Evolutionary conservation across 345 rosid genomes (phyloP).

Genomic region (Salix koriyanagi): DNA sequence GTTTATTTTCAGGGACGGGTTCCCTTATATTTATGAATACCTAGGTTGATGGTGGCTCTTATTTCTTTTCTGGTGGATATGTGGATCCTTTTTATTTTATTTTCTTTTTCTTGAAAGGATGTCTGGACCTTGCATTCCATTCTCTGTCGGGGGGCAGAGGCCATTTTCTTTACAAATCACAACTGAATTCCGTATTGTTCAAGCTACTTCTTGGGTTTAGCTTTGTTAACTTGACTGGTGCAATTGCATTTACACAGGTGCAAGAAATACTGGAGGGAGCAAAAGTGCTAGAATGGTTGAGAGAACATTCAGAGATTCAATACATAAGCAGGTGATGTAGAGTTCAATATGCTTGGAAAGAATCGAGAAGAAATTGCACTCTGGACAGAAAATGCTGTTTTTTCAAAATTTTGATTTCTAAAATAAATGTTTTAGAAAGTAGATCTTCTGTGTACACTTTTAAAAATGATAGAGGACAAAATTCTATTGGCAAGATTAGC

Average conservation of each 20-base stretch:
- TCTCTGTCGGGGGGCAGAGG: too few relatives aligned
- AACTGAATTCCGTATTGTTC: not conserved
- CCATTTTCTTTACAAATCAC: not conserved
- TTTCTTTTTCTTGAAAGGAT: too few relatives aligned
- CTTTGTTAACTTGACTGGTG: not conserved
- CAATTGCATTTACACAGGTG: constrained; percentile 40
- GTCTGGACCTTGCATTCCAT: too few relatives aligned
- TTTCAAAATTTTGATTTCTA: not conserved
- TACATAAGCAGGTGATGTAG: constrained; percentile 50
- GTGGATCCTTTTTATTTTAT: too few relatives aligned
- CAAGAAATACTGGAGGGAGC: constrained; percentile 92
- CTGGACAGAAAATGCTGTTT: not conserved
- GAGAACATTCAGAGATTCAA: constrained; percentile 64
- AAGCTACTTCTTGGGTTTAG: too few relatives aligned
- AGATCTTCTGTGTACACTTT: not conserved
- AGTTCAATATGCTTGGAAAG: not conserved
- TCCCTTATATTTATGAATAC: too few relatives aligned
- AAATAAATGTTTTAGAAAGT: not conserved
- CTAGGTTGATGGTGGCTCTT: too few relatives aligned
- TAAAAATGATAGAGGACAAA: not conserved
- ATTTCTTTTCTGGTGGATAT: too few relatives aligned
- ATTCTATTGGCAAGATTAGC: not conserved
- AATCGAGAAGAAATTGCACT: not conserved
- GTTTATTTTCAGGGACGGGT: too few relatives aligned
- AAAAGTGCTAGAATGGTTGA: constrained; percentile 92